Evolutionary conservation across 495 filamentous ascomycete genomes (phyloP).

Genomic region (Annulohypoxylon nitens): DNA sequence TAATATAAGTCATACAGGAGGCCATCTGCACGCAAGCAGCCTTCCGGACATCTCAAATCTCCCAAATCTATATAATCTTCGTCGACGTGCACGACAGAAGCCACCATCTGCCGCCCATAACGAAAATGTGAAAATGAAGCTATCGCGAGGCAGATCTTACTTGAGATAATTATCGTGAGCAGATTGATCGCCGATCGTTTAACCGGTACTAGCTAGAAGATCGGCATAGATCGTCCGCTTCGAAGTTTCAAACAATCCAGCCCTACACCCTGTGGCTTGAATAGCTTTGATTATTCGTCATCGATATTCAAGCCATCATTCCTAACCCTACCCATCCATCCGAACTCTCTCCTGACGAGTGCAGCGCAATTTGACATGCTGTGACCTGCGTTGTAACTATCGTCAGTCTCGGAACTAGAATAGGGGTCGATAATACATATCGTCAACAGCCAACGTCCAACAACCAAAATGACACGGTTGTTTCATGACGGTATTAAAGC

Average conservation of each 20-base stretch:
- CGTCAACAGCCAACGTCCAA: not conserved
- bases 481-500: not conserved
- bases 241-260: conserved; percentile 14
- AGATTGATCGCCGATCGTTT: conserved; percentile 28
- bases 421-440: not conserved
- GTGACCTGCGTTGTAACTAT: not conserved
- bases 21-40: conserved; percentile 19
- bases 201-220: conserved; percentile 18
- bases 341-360: not conserved
- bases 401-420: not conserved
- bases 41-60: conserved; percentile 15
- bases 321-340: not conserved
- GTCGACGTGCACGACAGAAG: conserved; percentile 16
- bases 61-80: not conserved
- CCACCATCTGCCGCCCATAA: not conserved
- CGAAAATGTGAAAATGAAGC: conserved; percentile 3
- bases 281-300: not conserved
- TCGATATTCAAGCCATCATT: conserved; percentile 14
- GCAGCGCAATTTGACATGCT: not conserved
- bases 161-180: not conserved
- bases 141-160: not conserved
- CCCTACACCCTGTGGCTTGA: conserved; percentile 26
- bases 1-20: conserved; percentile 38
- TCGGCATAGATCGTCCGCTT: conserved; percentile 35
- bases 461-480: conserved; percentile 1